phyloP scores from a whole-genome alignment of 2,329 filamentous ascomycete species.

The Sporothrix curviconia region DNA sequence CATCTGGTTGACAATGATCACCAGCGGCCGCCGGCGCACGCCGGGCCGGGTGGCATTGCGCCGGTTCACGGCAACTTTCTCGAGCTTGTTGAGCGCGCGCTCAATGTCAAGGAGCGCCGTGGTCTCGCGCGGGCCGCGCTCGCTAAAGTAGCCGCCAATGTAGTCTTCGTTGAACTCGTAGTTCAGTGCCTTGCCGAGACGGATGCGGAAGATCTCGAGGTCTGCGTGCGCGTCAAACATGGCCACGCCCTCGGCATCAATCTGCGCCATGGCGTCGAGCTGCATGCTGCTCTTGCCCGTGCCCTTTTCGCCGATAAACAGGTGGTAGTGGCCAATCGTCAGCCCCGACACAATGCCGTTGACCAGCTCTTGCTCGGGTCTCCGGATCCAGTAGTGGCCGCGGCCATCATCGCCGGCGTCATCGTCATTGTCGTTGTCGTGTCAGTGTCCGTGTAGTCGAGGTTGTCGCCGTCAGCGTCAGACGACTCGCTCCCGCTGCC shows the following conservation, averaged over 20 bases:
- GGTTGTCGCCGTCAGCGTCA: too few relatives aligned
- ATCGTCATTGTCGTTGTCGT: conserved; percentile 17
- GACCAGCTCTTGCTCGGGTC: conserved; percentile 74
- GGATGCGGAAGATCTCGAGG: conserved; percentile 86
- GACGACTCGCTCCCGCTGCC: too few relatives aligned
- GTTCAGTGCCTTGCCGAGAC: conserved; percentile 87
- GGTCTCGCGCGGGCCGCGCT: conserved; percentile 84
- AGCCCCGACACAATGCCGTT: conserved; percentile 75
- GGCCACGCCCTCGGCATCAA: conserved; percentile 78
- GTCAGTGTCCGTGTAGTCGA: not conserved
- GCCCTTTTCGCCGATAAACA: conserved; percentile 91
- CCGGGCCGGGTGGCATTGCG: conserved; percentile 49
- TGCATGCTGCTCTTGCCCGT: conserved; percentile 97
- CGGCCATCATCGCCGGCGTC: not conserved
- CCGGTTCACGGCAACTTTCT: conserved; percentile 80
- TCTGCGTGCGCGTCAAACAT: conserved; percentile 98
- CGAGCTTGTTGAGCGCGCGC: conserved; percentile 92
- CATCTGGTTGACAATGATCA: conserved; percentile 92
- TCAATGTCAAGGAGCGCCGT: conserved; percentile 93
- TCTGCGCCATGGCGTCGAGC: conserved; percentile 87
- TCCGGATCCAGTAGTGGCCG: conserved; percentile 67
- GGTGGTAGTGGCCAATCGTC: conserved; percentile 75
- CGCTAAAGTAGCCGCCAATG: conserved; percentile 92
- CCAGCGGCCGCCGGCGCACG: conserved; percentile 48
- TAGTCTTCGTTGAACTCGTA: conserved; percentile 98